phyloP scores from a whole-genome alignment of 2,329 filamentous ascomycete species.

The Aureobasidium sp. region DNA sequence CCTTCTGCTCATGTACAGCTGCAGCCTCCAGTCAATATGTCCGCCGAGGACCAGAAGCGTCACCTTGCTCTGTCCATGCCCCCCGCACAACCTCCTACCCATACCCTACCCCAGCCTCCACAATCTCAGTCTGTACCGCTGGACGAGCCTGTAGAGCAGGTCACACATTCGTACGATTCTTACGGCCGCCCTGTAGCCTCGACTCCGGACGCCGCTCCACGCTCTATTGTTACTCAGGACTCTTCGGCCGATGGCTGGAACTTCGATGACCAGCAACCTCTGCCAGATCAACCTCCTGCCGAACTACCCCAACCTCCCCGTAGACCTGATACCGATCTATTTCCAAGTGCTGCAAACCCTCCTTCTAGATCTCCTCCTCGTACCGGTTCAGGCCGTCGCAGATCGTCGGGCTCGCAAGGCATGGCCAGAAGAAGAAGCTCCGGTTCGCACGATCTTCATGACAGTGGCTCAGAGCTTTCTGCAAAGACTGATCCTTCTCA shows the following conservation, averaged over 20 bases:
- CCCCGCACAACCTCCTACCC: slow-evolving; percentile 27
- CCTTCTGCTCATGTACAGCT: slow-evolving; percentile 22
- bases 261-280: slow-evolving; percentile 68
- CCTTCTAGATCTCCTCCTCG: slow-evolving; percentile 73
- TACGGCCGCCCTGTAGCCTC: slow-evolving; percentile 45
- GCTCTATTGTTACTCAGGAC: slow-evolving; percentile 42
- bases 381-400: slow-evolving; percentile 62
- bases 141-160: slow-evolving; percentile 50
- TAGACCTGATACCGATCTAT: slow-evolving; percentile 77
- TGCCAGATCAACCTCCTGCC: slow-evolving; percentile 47
- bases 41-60: slow-evolving; percentile 54
- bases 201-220: slow-evolving; percentile 34
- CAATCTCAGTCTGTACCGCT: slow-evolving; percentile 25
- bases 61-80: slow-evolving; percentile 32
- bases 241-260: slow-evolving; percentile 67
- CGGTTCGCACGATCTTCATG: slow-evolving; percentile 55
- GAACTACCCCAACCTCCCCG: slow-evolving; percentile 48
- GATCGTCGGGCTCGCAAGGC: slow-evolving; percentile 54
- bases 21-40: slow-evolving; percentile 18
- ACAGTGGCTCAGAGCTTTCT: slow-evolving; percentile 31
- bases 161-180: slow-evolving; percentile 51
- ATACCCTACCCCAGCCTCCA: slow-evolving; percentile 20
- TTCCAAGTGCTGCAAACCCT: slow-evolving; percentile 71
- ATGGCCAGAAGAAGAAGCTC: slow-evolving; percentile 59
- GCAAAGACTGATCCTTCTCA: slow-evolving; percentile 59